phyloP scores from a whole-genome alignment of 2,329 filamentous ascomycete genomes.

The Aspergillus tanneri region DNA sequence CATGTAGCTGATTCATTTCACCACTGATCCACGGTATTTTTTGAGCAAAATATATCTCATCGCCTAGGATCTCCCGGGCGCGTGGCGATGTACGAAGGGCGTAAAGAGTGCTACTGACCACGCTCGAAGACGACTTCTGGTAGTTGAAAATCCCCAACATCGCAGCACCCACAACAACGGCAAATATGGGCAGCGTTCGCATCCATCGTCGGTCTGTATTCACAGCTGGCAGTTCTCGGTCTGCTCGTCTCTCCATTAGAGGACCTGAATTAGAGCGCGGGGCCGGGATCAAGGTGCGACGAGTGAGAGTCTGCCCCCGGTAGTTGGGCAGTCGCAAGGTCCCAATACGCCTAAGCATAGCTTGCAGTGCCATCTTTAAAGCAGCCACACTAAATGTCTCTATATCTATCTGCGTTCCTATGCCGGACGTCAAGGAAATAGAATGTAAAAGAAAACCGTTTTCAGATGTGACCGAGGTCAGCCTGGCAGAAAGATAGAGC shows the following conservation, averaged over 20 bases:
- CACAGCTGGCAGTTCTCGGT: conserved; percentile 53
- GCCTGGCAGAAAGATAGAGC: too few species aligned
- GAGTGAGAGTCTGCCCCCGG: conserved; percentile 18
- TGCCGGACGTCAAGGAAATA: too few species aligned
- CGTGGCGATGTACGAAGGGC: conserved; percentile 75
- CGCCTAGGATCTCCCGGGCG: conserved; percentile 76
- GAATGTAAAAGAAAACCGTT: too few species aligned
- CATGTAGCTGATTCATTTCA: conserved; percentile 91
- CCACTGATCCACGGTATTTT: conserved; percentile 81
- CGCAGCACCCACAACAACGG: conserved; percentile 66
- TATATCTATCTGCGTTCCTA: too few species aligned
- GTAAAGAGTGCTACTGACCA: conserved; percentile 87
- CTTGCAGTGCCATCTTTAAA: conserved; percentile 22
- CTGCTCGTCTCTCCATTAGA: conserved; percentile 52
- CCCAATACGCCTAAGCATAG: conserved; percentile 21
- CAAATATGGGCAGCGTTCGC: conserved; percentile 77
- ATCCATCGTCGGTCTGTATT: conserved; percentile 60
- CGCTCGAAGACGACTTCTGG: conserved; percentile 85
- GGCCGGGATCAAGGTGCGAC: conserved; percentile 51
- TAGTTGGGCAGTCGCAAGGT: conserved; percentile 15
- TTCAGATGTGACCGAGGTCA: too few species aligned
- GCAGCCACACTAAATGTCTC: too few species aligned
- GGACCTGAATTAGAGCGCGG: conserved; percentile 53
- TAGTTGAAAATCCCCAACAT: conserved; percentile 97
- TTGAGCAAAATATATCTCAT: conserved; percentile 78